Percentiles rank a stretch among this genome's conserved stretches.
phyloP scores from a whole-genome alignment of 257 asterid species.

The Schizonepeta tenuifolia region DNA sequence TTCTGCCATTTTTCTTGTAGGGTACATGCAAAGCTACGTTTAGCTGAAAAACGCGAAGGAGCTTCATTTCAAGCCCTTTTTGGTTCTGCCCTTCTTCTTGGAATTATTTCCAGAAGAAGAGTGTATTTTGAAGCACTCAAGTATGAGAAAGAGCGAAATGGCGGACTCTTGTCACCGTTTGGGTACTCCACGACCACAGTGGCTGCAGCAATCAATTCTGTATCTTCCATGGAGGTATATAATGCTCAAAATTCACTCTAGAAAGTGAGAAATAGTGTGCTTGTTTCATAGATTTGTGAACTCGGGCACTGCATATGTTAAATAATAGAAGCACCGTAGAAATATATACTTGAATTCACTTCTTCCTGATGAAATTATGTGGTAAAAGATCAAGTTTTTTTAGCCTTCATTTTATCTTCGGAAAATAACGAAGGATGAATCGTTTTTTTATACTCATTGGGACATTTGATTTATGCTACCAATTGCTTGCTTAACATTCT shows the following conservation, averaged over 20 bases:
- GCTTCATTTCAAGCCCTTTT: conserved; percentile 85
- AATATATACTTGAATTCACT: neutral
- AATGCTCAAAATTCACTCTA: conserved; percentile 26
- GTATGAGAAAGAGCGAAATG: conserved; percentile 87
- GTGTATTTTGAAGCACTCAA: conserved; percentile 78
- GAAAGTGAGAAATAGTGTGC: conserved; percentile 9
- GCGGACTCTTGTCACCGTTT: conserved; percentile 85
- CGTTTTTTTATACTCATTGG: neutral
- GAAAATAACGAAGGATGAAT: neutral
- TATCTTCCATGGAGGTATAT: conserved; percentile 84
- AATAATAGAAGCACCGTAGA: neutral
- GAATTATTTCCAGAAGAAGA: conserved; percentile 79
- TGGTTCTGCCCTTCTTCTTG: conserved; percentile 77
- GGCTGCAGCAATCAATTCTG: conserved; percentile 69
- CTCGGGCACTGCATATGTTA: conserved; percentile 15
- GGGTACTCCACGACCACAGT: conserved; percentile 74
- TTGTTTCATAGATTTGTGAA: neutral
- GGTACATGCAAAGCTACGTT: conserved; percentile 74
- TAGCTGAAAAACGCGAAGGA: conserved; percentile 82
- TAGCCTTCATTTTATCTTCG: neutral
- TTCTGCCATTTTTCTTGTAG: conserved; percentile 42
- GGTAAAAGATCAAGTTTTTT: neutral
- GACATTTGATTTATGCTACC: conserved; percentile 16
- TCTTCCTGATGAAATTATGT: neutral
- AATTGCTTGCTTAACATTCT: conserved; percentile 34